Evolutionary conservation across 768 basidiomycete species (phyloP).

Genomic region (Lentinus tigrinus): DNA sequence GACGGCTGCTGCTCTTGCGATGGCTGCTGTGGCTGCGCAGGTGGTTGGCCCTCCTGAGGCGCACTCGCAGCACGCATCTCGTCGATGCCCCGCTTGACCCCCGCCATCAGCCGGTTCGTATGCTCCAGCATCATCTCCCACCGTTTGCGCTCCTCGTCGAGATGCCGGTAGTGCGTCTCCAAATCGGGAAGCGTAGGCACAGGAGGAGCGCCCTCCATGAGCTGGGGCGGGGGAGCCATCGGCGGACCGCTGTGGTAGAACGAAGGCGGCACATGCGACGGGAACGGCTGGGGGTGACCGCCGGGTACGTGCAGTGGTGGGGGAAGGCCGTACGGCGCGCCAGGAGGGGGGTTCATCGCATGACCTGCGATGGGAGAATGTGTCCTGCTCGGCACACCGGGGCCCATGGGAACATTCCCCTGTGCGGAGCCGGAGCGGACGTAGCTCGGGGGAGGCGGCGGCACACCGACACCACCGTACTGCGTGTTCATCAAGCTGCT

Average conservation of each 20-base stretch:
- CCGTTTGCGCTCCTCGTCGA: conserved; percentile 59
- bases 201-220: conserved; percentile 13
- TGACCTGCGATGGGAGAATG: conserved; percentile 64
- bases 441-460: conserved; percentile 44
- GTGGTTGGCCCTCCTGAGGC: background rate
- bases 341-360: conserved; percentile 33
- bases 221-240: conserved; percentile 7
- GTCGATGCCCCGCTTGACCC: conserved; percentile 72
- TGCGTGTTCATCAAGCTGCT: conserved; percentile 18
- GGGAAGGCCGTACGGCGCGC: conserved; percentile 34
- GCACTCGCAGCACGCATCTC: conserved; percentile 52
- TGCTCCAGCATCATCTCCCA: conserved; percentile 74
- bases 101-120: conserved; percentile 72
- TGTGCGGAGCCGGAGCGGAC: conserved; percentile 52
- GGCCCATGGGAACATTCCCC: conserved; percentile 8
- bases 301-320: conserved; percentile 31
- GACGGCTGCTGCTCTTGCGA: conserved; percentile 1
- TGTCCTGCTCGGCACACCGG: conserved; percentile 60
- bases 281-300: conserved; percentile 18
- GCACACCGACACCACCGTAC: conserved; percentile 5
- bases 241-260: conserved; percentile 23
- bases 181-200: conserved; percentile 59
- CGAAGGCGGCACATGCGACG: conserved; percentile 15
- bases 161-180: conserved; percentile 67
- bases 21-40: background rate